phyloP scores from a whole-genome alignment of 306 rosid species.

The Quillaja saponaria region DNA sequence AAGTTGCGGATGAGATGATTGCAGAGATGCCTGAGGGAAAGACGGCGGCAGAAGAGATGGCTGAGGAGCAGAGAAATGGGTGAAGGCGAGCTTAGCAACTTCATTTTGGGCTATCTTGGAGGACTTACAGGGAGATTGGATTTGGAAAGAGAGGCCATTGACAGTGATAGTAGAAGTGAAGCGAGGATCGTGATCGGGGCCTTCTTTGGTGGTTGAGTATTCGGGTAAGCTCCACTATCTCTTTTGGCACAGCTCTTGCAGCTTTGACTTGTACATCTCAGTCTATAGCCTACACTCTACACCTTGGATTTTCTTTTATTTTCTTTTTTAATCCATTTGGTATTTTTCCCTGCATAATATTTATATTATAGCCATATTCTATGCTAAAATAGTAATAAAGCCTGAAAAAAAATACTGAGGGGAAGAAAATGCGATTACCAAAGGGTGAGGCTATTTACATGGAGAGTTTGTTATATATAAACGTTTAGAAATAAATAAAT shows the following conservation, averaged over 20 bases:
- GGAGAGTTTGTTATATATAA: too few species aligned
- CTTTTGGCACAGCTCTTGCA: constrained; percentile 62
- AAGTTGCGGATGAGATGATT: constrained; percentile 27
- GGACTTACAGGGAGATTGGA: constrained; percentile 1
- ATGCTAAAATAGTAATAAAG: too few species aligned
- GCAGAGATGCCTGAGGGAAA: constrained; percentile 1
- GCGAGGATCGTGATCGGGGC: constrained; percentile 50
- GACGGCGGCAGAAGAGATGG: neutral
- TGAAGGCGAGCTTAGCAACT: constrained; percentile 61
- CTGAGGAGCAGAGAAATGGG: constrained; percentile 34
- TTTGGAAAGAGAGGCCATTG: constrained; percentile 27
- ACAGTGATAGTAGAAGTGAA: constrained; percentile 43
- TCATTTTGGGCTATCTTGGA: constrained; percentile 55
- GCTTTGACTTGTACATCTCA: constrained; percentile 53
- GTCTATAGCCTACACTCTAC: neutral
- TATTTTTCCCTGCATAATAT: too few species aligned
- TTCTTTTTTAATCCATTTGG: too few species aligned
- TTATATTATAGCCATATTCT: too few species aligned
- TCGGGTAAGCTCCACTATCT: constrained; percentile 44
- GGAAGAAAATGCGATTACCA: too few species aligned
- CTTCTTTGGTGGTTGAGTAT: constrained; percentile 38
- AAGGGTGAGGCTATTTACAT: too few species aligned
- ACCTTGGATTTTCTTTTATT: too few species aligned
- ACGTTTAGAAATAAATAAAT: too few species aligned
- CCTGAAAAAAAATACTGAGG: too few species aligned